Evolutionary conservation across 2,329 filamentous ascomycete genomes (phyloP).

Genomic region (Coccinonectria pachysandricola): DNA sequence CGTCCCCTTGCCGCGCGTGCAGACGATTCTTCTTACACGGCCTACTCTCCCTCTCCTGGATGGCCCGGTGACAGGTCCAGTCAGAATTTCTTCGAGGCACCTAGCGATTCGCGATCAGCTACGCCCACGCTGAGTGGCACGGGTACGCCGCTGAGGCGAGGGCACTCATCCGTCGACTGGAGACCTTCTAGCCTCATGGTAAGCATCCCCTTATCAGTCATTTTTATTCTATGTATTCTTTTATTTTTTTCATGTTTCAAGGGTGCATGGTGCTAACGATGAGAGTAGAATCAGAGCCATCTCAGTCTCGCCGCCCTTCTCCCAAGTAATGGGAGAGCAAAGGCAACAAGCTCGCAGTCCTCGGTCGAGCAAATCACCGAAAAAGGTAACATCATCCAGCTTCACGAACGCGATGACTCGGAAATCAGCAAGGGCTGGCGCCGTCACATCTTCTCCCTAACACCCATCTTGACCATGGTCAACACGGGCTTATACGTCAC

Average conservation of each 20-base stretch:
- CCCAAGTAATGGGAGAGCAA: slow-evolving; percentile 20
- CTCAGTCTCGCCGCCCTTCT: slow-evolving; percentile 31
- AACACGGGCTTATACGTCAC: slow-evolving; percentile 32
- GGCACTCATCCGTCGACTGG: slow-evolving; percentile 19
- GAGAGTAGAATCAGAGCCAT: slow-evolving; percentile 33
- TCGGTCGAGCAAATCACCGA: slow-evolving; percentile 19
- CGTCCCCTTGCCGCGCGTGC: slow-evolving; percentile 9
- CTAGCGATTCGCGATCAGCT: slow-evolving; percentile 16
- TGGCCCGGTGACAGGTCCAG: slow-evolving; percentile 13
- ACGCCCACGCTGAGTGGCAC: slow-evolving; percentile 18
- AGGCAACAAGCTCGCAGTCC: slow-evolving; percentile 22
- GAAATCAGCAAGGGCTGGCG: slow-evolving; percentile 37
- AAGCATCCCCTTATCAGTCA: too few species aligned
- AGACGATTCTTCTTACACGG: slow-evolving; percentile 17
- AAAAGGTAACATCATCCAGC: slow-evolving; percentile 25
- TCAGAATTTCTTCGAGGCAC: slow-evolving; percentile 17
- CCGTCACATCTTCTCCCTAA: slow-evolving; percentile 27
- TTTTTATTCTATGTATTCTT: too few species aligned
- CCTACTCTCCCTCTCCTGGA: slow-evolving; percentile 15
- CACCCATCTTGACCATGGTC: slow-evolving; percentile 29
- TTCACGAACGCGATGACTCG: slow-evolving; percentile 32
- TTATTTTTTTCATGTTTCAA: too few species aligned
- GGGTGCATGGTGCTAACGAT: too few species aligned
- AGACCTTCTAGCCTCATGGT: slow-evolving; percentile 21
- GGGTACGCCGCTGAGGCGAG: slow-evolving; percentile 14